Evolutionary conservation across 2,329 filamentous ascomycete species (phyloP).

Genomic region (Sarocladium oryzae): DNA sequence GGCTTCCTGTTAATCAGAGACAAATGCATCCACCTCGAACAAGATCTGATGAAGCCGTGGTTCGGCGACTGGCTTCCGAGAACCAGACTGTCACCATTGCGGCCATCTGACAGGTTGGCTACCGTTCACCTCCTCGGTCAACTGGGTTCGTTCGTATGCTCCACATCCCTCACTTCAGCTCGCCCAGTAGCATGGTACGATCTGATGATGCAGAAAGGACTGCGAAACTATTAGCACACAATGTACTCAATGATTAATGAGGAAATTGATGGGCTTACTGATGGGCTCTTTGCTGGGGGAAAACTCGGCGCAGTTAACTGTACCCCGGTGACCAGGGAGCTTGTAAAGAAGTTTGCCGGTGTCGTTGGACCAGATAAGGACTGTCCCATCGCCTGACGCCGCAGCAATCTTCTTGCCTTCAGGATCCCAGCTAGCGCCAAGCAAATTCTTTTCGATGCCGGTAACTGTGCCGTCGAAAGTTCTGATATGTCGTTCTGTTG

Average conservation of each 20-base stretch:
- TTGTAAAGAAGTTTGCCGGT: conserved; percentile 92
- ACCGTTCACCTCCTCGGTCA: neutral
- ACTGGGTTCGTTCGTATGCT: neutral
- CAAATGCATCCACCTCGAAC: neutral
- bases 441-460: conserved; percentile 85
- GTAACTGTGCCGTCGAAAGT: conserved; percentile 89
- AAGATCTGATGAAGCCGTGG: neutral
- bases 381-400: conserved; percentile 84
- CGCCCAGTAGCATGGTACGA: conserved; percentile 74
- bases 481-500: conserved; percentile 73
- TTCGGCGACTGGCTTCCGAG: neutral
- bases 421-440: conserved; percentile 83
- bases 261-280: conserved; percentile 57
- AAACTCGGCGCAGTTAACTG: conserved; percentile 91
- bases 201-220: conserved; percentile 90
- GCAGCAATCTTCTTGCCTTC: conserved; percentile 82
- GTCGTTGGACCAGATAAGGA: conserved; percentile 83
- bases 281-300: conserved; percentile 79
- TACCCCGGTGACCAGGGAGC: conserved; percentile 88
- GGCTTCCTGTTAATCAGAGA: neutral
- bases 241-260: neutral
- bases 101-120: neutral
- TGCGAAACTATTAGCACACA: conserved; percentile 38
- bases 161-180: conserved; percentile 45
- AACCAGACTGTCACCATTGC: conserved; percentile 36